Evolutionary conservation across 257 asterid genomes (phyloP).

Genomic region (Solanum medicagineum): DNA sequence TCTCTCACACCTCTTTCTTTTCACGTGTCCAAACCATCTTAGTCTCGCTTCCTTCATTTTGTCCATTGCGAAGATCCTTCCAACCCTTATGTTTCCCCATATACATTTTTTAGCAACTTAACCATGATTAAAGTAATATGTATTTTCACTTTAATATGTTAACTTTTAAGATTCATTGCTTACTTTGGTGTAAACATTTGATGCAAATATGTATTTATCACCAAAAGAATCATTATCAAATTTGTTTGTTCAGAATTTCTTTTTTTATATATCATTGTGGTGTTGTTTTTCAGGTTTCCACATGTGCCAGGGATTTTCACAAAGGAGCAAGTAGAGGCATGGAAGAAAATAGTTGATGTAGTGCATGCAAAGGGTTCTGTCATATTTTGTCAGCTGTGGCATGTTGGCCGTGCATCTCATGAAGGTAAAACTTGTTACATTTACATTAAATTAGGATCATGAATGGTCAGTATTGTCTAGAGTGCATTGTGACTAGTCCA

Average conservation of each 20-base stretch:
- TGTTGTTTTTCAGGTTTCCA: conserved; percentile 44
- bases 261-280: background rate
- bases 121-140: background rate
- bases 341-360: conserved; percentile 67
- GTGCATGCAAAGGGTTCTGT: conserved; percentile 78
- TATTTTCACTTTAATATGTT: background rate
- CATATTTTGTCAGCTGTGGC: conserved; percentile 94
- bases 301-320: conserved; percentile 89
- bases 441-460: background rate
- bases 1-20: background rate
- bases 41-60: background rate
- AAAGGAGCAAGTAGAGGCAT: conserved; percentile 72
- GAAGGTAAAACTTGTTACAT: conserved; percentile 24
- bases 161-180: background rate
- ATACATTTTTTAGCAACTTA: background rate
- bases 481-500: background rate
- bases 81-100: background rate
- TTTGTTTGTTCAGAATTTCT: background rate
- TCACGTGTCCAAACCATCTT: background rate
- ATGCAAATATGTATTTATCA: background rate
- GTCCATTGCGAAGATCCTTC: background rate
- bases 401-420: conserved; percentile 96
- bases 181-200: background rate
- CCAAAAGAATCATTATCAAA: background rate
- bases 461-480: background rate